phyloP scores from a whole-genome alignment of 495 filamentous ascomycete genomes.

The Penicillium silybi region DNA sequence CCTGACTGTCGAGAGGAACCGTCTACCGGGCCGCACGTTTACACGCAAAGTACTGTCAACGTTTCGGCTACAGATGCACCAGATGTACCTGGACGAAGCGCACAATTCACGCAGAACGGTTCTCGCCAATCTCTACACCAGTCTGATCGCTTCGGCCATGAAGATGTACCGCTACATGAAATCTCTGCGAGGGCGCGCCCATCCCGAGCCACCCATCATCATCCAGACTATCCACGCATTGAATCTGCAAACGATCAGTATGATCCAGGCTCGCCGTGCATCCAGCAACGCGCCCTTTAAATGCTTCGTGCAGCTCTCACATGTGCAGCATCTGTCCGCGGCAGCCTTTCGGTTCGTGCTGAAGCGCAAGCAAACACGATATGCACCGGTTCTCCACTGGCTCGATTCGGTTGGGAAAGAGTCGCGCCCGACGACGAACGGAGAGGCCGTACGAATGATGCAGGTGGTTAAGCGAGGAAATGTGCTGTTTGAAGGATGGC shows the following conservation, averaged over 20 bases:
- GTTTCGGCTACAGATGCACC: constrained; percentile 82
- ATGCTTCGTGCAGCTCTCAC: constrained; percentile 57
- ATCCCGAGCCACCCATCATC: constrained; percentile 52
- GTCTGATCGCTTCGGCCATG: constrained; percentile 71
- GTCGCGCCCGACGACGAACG: constrained; percentile 29
- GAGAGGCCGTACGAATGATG: constrained; percentile 23
- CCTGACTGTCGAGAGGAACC: constrained; percentile 71
- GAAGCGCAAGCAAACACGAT: constrained; percentile 64
- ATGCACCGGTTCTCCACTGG: constrained; percentile 58
- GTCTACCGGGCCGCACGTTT: constrained; percentile 66
- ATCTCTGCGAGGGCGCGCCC: constrained; percentile 51
- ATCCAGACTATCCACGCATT: constrained; percentile 65
- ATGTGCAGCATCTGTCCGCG: constrained; percentile 66
- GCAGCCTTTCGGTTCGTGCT: constrained; percentile 65
- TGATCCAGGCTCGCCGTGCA: constrained; percentile 57
- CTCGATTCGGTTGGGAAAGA: constrained; percentile 42
- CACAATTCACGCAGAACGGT: constrained; percentile 71
- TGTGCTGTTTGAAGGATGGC: constrained; percentile 36
- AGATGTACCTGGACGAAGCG: constrained; percentile 83
- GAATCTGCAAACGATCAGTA: constrained; percentile 56
- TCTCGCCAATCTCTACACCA: constrained; percentile 66
- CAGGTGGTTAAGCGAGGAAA: constrained; percentile 34
- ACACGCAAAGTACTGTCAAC: constrained; percentile 72
- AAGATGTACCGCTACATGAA: constrained; percentile 80
- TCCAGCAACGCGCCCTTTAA: constrained; percentile 31